These are phyloP conservation scores for Puya raimondii DNA, from an alignment of 176 grass and related monocot genomes.

Conservation along the genomic window DNA sequence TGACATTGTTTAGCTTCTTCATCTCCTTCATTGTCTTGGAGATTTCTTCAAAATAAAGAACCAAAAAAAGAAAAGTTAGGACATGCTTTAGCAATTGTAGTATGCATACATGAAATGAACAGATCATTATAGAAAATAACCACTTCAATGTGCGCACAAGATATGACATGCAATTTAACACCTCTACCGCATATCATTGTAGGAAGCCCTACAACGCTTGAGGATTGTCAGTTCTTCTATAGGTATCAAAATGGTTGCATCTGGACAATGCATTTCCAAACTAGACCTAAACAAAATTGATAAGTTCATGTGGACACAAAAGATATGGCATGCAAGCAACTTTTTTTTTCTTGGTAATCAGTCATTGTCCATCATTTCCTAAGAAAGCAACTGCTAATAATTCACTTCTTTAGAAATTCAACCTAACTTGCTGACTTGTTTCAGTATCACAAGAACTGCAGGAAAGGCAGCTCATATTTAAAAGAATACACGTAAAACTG, in stretches of 20 bases:
- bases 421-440: background rate
- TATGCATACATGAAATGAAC: too few species aligned
- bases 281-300: background rate
- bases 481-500: background rate
- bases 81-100: background rate
- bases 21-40: too few species aligned
- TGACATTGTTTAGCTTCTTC: background rate
- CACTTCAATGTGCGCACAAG: too few species aligned
- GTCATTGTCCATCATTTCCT: background rate
- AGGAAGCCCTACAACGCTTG: too few species aligned
- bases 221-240: too few species aligned
- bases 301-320: background rate
- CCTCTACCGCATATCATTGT: too few species aligned
- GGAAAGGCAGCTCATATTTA: background rate
- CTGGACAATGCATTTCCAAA: too few species aligned
- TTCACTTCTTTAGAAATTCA: background rate
- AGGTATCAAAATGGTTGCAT: too few species aligned
- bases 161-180: too few species aligned
- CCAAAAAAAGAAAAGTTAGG: background rate
- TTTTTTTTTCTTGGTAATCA: background rate
- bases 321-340: background rate
- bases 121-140: too few species aligned
- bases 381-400: background rate
- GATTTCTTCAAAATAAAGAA: background rate
- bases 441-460: background rate